Conservation (phyloP, 1,284 basidiomycete species). For the Afroboletus lepidellus region DNA sequence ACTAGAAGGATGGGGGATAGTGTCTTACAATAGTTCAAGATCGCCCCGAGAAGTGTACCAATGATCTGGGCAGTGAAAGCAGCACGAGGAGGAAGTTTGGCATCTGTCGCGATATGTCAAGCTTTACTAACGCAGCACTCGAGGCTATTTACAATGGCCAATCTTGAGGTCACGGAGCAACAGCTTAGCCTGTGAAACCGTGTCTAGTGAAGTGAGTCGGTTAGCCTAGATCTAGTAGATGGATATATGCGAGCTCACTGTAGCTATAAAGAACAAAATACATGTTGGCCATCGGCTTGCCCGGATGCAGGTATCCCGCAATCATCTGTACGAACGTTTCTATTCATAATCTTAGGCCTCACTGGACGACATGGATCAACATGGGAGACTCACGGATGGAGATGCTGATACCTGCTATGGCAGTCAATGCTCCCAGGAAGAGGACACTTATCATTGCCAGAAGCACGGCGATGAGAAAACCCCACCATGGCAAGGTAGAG, state of each 20-base stretch:
- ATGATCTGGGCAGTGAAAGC: conserved; percentile 63
- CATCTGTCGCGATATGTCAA: conserved; percentile 33
- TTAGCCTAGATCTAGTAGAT: background rate
- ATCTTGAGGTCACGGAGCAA: conserved; percentile 59
- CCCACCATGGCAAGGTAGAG: conserved; percentile 52
- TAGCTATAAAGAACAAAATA: conserved; percentile 88
- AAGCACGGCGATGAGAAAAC: conserved; percentile 41
- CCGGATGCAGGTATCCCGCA: conserved; percentile 59
- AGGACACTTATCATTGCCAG: conserved; percentile 43
- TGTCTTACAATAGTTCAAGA: conserved; percentile 52
- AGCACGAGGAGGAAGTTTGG: conserved; percentile 66
- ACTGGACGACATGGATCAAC: background rate
- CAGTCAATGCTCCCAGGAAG: conserved; percentile 48
- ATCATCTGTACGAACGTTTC: conserved; percentile 52
- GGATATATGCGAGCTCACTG: conserved; percentile 32
- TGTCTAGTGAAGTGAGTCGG: conserved; percentile 31
- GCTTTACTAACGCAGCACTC: background rate
- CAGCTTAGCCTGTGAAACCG: conserved; percentile 42
- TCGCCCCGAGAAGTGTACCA: conserved; percentile 45
- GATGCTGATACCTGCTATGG: conserved; percentile 52
- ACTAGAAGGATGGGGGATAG: no score
- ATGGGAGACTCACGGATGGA: conserved; percentile 41
- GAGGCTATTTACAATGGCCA: conserved; percentile 45
- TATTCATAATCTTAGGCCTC: conserved; percentile 3
- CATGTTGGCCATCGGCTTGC: conserved; percentile 58